A percentile compares a stretch with the other conserved stretches of the same genome.
phyloP scores from a whole-genome alignment of 176 grass and related monocot species.

The Oryza meridionalis region DNA sequence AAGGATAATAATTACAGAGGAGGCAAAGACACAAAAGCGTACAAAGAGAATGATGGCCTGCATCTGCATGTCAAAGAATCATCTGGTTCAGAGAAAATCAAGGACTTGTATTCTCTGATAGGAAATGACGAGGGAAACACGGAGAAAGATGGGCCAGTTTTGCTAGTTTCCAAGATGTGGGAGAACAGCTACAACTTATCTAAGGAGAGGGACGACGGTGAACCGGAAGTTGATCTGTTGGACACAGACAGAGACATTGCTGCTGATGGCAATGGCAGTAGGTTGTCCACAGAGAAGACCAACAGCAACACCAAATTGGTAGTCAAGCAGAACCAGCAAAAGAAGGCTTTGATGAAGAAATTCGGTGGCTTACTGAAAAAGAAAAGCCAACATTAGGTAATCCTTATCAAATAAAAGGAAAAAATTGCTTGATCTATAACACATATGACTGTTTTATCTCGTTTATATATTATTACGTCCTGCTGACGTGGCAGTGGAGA shows the following conservation, averaged over 20 bases:
- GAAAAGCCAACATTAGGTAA: constrained; percentile 58
- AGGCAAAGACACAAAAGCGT: constrained; percentile 55
- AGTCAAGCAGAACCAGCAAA: constrained; percentile 67
- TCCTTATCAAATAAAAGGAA: not conserved
- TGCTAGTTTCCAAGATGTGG: constrained; percentile 50
- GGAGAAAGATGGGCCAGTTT: constrained; percentile 46
- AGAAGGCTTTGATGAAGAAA: constrained; percentile 72
- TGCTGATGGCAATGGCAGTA: constrained; percentile 26
- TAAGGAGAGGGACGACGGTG: constrained; percentile 49
- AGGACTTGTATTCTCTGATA: constrained; percentile 47
- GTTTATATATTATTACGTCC: not conserved
- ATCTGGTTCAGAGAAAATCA: constrained; percentile 41
- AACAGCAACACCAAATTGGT: constrained; percentile 34
- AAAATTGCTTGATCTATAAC: not conserved
- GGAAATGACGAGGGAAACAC: constrained; percentile 48
- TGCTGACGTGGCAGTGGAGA: not conserved
- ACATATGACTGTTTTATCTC: constrained; percentile 31
- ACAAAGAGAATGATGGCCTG: constrained; percentile 61
- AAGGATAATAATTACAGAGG: constrained; percentile 18
- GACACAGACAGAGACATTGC: constrained; percentile 43
- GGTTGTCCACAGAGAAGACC: constrained; percentile 17
- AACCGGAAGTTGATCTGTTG: constrained; percentile 51
- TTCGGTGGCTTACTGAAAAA: constrained; percentile 79
- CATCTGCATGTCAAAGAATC: constrained; percentile 35
- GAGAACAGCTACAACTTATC: constrained; percentile 54